These are phyloP conservation scores for Mycena sp. DNA, from an alignment of 1,284 basidiomycete species.

Conservation along the genomic window DNA sequence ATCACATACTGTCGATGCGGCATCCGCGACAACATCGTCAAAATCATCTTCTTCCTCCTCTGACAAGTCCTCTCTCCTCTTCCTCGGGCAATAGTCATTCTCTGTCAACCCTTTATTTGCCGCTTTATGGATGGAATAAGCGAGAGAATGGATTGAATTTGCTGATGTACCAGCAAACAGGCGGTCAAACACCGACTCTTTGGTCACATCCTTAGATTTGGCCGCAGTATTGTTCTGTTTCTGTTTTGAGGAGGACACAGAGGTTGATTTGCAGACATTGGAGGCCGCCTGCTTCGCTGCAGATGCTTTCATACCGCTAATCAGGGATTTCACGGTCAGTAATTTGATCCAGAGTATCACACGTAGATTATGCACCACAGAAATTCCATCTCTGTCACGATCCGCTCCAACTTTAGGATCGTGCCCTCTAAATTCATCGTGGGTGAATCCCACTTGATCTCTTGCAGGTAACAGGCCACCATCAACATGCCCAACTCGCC, in stretches of 20 bases:
- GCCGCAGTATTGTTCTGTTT: not conserved
- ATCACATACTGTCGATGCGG: not conserved
- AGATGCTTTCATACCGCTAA: not conserved
- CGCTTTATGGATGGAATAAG: not conserved
- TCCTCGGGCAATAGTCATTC: not conserved
- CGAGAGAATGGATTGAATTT: too few relatives aligned
- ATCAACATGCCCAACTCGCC: slow-evolving; percentile 4
- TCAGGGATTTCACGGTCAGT: not conserved
- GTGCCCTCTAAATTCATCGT: not conserved
- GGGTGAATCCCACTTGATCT: not conserved
- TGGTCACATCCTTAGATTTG: not conserved
- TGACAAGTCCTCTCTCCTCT: not conserved
- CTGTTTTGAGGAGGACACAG: not conserved
- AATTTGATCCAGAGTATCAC: not conserved
- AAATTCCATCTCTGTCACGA: slow-evolving; percentile 17
- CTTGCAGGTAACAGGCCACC: not conserved
- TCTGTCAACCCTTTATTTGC: not conserved
- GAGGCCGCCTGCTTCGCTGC: not conserved
- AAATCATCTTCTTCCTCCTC: slow-evolving; percentile 22
- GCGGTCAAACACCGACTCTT: too few relatives aligned
- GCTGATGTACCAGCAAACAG: not conserved
- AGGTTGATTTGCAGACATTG: not conserved
- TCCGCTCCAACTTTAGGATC: slow-evolving; percentile 5
- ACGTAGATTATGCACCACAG: too few relatives aligned
- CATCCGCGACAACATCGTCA: not conserved